phyloP scores from a whole-genome alignment of 2,329 filamentous ascomycete species.

The Pseudogymnoascus sp. region DNA sequence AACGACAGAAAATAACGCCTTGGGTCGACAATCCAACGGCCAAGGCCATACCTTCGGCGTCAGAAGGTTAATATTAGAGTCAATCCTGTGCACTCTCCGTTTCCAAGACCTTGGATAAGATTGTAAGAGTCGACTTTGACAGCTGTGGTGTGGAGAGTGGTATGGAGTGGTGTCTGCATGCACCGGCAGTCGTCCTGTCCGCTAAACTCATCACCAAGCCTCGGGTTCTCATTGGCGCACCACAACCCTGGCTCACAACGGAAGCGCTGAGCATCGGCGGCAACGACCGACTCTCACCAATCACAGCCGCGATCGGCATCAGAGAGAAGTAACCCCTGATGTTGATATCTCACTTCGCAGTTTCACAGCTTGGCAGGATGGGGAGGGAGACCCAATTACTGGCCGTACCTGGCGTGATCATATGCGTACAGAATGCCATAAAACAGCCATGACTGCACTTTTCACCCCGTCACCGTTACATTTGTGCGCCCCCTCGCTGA shows the following conservation, averaged over 20 bases:
- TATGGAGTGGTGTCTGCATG: neutral
- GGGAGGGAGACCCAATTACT: neutral
- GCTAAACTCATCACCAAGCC: neutral
- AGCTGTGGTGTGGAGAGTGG: neutral
- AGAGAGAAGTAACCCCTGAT: neutral
- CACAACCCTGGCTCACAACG: neutral
- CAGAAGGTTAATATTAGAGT: slow-evolving; percentile 7
- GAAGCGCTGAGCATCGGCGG: neutral
- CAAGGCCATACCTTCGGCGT: slow-evolving; percentile 1
- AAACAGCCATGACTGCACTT: neutral
- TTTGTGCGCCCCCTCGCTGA: neutral
- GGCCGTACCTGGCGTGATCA: neutral
- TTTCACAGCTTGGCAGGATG: neutral
- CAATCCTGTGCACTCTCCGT: neutral
- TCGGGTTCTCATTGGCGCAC: neutral
- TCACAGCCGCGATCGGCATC: neutral
- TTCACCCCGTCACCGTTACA: neutral
- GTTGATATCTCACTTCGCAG: neutral
- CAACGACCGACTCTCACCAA: neutral
- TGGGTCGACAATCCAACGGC: neutral
- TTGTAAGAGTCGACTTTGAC: neutral
- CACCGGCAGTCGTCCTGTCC: neutral
- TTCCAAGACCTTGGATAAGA: neutral
- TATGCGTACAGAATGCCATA: neutral
- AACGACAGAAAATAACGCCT: neutral